Evolutionary conservation across 176 grass and related monocot genomes (phyloP), one percentile per base, ranked within the genome.

Genomic region (Tuctoria greenei): DNA sequence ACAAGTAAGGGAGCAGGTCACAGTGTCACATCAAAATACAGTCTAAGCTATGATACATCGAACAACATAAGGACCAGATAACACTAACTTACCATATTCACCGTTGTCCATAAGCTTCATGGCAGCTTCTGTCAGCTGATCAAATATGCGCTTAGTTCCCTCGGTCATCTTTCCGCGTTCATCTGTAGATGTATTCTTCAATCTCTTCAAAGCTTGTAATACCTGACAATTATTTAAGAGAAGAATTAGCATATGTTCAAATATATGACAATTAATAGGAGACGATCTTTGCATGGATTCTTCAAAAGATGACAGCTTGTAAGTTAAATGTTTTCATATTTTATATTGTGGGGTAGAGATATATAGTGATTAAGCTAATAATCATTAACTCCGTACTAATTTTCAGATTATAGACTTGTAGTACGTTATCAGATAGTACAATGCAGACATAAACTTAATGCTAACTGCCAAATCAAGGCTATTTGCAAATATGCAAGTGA

Each of bases 21-120:
- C 62, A 31, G 4, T 49, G 71, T 61, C 61, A 67, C 44, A 26
- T 4, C 37, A 40, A 76, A 23, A 36, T 4, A 63, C 55, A 51
- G 21, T 13, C 23, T 46, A 20, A 42, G 42, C 2, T 56, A 49
- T 36, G 15, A 54, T 11, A 11, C 75, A 62, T 61, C n/a, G 35
- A 75, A 79, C 18, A 61, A 51, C 40, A 8, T 52, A 63, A 74
- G 28, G 69, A 79, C 37, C 35, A 63, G 24, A 34, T 43, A 77
- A 75, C 14, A 61, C 74, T 55, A 17, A 73, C 80, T 58, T 88
- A 94, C 95, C 84, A 28, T 94, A 98, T 71, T 94, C 91, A 9
- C 95, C 89, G 1, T 95, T 94, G 60, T 98, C 95, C 95, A 98
- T 98, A 42, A 98, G 82, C 77, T 94, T 98, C 91, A 94, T 92